phyloP scores from a whole-genome alignment of 768 basidiomycete species.

The Boletus reticuloceps region DNA sequence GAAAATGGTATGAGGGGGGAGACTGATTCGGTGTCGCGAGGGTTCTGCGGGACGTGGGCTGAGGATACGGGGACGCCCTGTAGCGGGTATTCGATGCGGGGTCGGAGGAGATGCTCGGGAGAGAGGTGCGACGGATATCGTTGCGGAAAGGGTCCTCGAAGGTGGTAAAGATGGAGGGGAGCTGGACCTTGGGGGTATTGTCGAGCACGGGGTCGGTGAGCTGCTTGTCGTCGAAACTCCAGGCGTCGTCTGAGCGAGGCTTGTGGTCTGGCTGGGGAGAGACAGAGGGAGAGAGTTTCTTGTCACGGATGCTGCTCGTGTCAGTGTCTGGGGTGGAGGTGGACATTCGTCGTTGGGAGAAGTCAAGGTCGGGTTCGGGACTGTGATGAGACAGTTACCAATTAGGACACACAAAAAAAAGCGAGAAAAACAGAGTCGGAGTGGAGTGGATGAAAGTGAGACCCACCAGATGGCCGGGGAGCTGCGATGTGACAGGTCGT shows the following conservation, averaged over 20 bases:
- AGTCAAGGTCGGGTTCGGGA: constrained; percentile 51
- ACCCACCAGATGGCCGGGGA: constrained; percentile 50
- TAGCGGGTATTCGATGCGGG: constrained; percentile 39
- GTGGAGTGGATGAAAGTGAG: constrained; percentile 12
- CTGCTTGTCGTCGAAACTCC: constrained; percentile 37
- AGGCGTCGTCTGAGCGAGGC: constrained; percentile 34
- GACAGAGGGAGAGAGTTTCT: constrained; percentile 54
- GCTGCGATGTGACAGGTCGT: constrained; percentile 46
- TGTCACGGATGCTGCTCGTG: constrained; percentile 53
- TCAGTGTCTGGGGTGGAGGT: constrained; percentile 69
- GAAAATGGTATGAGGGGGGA: constrained; percentile 57
- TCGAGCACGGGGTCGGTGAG: constrained; percentile 41
- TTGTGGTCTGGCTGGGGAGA: constrained; percentile 49
- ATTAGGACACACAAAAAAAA: constrained; percentile 12
- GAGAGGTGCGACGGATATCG: constrained; percentile 60
- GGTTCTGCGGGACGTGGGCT: constrained; percentile 43
- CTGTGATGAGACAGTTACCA: constrained; percentile 25
- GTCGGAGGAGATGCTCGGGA: constrained; percentile 59
- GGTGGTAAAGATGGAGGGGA: constrained; percentile 71
- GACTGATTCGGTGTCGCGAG: constrained; percentile 43
- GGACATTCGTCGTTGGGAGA: constrained; percentile 69
- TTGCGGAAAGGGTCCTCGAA: constrained; percentile 58
- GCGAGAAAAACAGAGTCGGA: constrained; percentile 5
- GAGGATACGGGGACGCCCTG: constrained; percentile 58
- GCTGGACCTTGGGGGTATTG: constrained; percentile 53